Base-by-base conservation (phyloP, 257 asterid species). In the Mentha longifolia region DNA sequence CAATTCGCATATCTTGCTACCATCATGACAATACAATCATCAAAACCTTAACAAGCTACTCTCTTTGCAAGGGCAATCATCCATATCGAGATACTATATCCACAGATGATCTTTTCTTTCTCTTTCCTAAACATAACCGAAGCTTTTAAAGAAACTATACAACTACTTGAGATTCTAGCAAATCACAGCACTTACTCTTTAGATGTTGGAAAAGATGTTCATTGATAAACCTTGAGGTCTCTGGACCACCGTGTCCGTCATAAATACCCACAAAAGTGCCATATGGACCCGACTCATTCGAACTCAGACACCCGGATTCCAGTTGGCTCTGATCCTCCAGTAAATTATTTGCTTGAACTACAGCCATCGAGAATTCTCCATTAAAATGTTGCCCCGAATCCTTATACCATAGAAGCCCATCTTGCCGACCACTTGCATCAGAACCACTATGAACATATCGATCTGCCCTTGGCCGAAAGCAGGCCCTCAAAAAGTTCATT, bases 231-330 rank as follows among this genome's bases (percentile, higher is more conserved):
- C 97, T 82, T 41, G 97, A 87, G 57, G 95, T 79, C 73, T 89
- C 93, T 2, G 95, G 96, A 35, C 97, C 97, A 31, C 97, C 96
- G 75, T 91, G 97, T 28, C 97, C 97, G 68, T 91, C 97, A 68
- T 89, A 89, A 73, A 91, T 80, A 75, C 97, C 97, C 61, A 91
- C 93, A 77, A 91, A 89, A 9, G 96, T 87, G 73, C 97, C 97
- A 66, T 81, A 87, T 0, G 86, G 97, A 14, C 90, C 90, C 12
- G 84, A 76, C 51, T 85, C 90, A 67, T 72, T 79, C 22, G 70
- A 65, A 77, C 90, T 83, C 65, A 85, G 75, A 70, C 74, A 78
- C 67, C 96, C 97, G 17, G 97, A 91, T 76, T 91, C 97, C 15
- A 91, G 89, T 76, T 87, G 97, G 71, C 96, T 80, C 82, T 91